Conservation (phyloP, 192 early-diverging fungal species). For the Coemansia sp. region DNA sequence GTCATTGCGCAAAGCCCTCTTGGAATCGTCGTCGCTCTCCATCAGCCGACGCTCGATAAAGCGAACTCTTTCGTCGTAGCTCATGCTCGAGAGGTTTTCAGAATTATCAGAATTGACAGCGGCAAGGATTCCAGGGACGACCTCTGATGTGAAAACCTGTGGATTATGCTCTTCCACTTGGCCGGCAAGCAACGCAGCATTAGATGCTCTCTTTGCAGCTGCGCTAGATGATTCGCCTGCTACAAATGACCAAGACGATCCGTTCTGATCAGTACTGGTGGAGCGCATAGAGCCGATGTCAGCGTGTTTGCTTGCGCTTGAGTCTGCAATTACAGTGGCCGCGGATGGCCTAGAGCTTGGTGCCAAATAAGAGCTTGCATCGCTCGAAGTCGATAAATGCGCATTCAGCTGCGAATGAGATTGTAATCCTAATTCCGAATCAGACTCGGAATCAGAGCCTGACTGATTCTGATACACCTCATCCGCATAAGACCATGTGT, state of each 20-base stretch:
- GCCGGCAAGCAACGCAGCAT: background rate
- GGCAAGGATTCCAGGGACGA: background rate
- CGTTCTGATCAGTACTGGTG: conserved; percentile 1
- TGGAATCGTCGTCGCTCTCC: background rate
- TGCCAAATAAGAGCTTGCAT: too few species aligned
- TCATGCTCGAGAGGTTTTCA: too few species aligned
- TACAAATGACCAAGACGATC: conserved; percentile 12
- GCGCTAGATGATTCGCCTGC: conserved; percentile 9
- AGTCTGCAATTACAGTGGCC: too few species aligned
- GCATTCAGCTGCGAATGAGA: too few species aligned
- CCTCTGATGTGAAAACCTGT: conserved; percentile 35
- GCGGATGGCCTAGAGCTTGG: too few species aligned
- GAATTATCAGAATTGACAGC: background rate
- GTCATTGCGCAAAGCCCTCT: background rate
- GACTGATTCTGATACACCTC: conserved; percentile 26
- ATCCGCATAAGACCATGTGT: conserved; percentile 32
- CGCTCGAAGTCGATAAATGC: too few species aligned
- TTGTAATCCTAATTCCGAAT: too few species aligned
- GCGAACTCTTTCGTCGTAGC: too few species aligned
- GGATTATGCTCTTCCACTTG: conserved; percentile 6
- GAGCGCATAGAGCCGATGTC: background rate
- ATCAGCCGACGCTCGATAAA: too few species aligned
- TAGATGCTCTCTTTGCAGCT: background rate
- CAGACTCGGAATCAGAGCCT: background rate
- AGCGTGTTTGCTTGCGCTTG: background rate